phyloP scores from a whole-genome alignment of 768 basidiomycete species.

The Heimioporus sp. region DNA sequence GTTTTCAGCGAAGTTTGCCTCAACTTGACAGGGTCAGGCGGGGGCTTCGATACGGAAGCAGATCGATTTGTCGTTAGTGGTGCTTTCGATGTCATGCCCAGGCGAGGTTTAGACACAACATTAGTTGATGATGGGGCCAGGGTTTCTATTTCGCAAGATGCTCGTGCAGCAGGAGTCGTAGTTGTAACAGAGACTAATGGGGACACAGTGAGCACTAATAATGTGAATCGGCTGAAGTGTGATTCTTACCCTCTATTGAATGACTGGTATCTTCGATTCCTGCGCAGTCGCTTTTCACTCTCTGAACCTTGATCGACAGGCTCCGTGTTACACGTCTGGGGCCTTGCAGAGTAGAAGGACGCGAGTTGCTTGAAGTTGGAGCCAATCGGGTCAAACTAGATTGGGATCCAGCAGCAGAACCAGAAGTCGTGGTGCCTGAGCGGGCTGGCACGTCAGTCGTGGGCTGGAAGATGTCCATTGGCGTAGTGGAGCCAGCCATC shows the following conservation, averaged over 20 bases:
- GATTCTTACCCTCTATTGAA: slow-evolving; percentile 1
- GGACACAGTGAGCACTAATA: slow-evolving; percentile 3
- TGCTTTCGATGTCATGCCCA: neutral
- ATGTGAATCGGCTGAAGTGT: neutral
- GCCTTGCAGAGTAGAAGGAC: slow-evolving; percentile 6
- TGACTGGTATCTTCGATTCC: neutral
- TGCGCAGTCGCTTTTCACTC: neutral
- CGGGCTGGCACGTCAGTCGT: neutral
- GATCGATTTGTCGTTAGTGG: neutral
- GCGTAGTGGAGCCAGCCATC: slow-evolving; percentile 2
- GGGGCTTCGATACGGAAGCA: slow-evolving; percentile 11
- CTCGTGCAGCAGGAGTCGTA: neutral
- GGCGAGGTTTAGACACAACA: slow-evolving; percentile 2
- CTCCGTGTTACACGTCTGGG: slow-evolving; percentile 28
- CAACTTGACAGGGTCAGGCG: slow-evolving; percentile 14
- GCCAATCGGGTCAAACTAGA: slow-evolving; percentile 1
- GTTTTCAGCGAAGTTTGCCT: slow-evolving; percentile 24
- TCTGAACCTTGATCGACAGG: slow-evolving; percentile 25
- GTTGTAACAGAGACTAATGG: neutral
- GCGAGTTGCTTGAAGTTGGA: neutral
- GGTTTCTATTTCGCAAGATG: neutral
- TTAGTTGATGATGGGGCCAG: slow-evolving; percentile 2
- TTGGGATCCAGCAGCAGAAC: neutral
- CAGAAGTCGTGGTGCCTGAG: neutral
- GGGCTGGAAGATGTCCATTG: neutral